These are phyloP conservation scores for Grosmannia penicillata DNA, from an alignment of 2,329 filamentous ascomycete species.

Conservation along the genomic window DNA sequence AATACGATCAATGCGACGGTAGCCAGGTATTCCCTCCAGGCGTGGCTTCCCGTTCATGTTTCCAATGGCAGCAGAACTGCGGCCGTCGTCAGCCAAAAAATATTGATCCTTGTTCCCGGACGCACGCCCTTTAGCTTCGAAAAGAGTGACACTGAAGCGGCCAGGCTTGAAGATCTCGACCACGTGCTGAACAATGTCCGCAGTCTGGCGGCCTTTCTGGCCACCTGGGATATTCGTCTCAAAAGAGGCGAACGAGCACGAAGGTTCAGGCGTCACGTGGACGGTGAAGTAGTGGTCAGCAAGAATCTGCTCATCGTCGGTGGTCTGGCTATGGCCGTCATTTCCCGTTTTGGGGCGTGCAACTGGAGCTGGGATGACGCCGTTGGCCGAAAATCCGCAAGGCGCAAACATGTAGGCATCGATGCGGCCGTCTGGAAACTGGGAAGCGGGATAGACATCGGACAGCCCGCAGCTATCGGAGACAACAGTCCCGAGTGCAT, in stretches of 20 bases:
- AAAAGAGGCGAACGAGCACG: conserved; percentile 95
- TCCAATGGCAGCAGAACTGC: conserved; percentile 11
- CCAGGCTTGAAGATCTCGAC: conserved; percentile 93
- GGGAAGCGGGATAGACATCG: conserved; percentile 70
- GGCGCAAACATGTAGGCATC: conserved; percentile 95
- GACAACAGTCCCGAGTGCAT: conserved; percentile 82
- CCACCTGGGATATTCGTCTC: conserved; percentile 93
- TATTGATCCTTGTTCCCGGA: conserved; percentile 16
- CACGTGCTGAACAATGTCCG: conserved; percentile 84
- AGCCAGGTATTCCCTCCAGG: conserved; percentile 72
- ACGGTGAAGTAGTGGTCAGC: conserved; percentile 96
- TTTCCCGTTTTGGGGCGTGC: conserved; percentile 26
- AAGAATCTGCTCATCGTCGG: no score
- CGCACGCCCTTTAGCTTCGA: conserved; percentile 62
- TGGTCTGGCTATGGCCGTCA: conserved; percentile 27
- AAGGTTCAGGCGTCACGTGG: conserved; percentile 90
- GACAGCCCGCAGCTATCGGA: conserved; percentile 81
- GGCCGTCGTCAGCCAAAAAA: conserved; percentile 8
- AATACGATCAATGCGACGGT: conserved; percentile 81
- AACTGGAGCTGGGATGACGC: conserved; percentile 69
- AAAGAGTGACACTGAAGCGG: conserved; percentile 93
- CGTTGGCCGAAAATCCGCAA: conserved; percentile 95
- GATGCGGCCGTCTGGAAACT: conserved; percentile 84
- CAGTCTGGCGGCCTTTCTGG: conserved; percentile 75
- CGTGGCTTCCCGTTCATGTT: conserved; percentile 30